Percentiles rank a stretch among this genome's conserved stretches.
These are phyloP conservation scores for Coemansia sp. DNA, from an alignment of 371 early-diverging fungal genomes.

Conservation along the genomic window DNA sequence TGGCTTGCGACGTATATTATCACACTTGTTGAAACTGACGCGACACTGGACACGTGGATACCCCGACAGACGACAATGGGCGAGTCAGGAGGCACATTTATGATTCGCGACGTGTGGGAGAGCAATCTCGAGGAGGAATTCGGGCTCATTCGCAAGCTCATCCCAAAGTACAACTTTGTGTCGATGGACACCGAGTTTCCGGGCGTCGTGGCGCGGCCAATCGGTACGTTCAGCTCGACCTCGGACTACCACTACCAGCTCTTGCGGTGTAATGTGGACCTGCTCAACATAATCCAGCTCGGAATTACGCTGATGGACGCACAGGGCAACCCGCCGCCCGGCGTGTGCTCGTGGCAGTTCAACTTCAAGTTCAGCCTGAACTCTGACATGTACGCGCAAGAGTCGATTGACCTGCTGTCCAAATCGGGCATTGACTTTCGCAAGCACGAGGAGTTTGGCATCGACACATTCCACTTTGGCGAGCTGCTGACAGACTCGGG, in stretches of 20 bases:
- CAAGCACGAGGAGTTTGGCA: slow-evolving; percentile 96
- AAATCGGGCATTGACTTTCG: slow-evolving; percentile 99
- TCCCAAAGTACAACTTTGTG: slow-evolving; percentile 93
- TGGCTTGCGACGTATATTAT: background rate
- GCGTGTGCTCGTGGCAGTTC: slow-evolving; percentile 98
- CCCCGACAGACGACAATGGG: slow-evolving; percentile 1
- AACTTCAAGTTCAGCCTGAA: slow-evolving; percentile 97
- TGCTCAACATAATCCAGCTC: slow-evolving; percentile 98
- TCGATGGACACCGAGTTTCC: slow-evolving; percentile 99
- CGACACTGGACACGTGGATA: no score
- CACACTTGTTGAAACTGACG: background rate
- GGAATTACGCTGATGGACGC: slow-evolving; percentile 97
- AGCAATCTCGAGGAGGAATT: slow-evolving; percentile 97
- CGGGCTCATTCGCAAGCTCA: slow-evolving; percentile 82
- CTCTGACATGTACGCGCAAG: slow-evolving; percentile 99
- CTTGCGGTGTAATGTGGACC: slow-evolving; percentile 97
- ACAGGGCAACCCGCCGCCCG: slow-evolving; percentile 87
- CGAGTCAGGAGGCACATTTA: slow-evolving; percentile 11
- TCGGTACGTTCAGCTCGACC: slow-evolving; percentile 93
- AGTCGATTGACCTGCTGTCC: slow-evolving; percentile 95
- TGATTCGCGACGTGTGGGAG: slow-evolving; percentile 95
- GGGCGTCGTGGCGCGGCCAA: slow-evolving; percentile 98
- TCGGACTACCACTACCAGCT: slow-evolving; percentile 98
- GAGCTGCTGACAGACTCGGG: slow-evolving; percentile 97
- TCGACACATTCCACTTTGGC: slow-evolving; percentile 96